phyloP scores from a whole-genome alignment of 2,329 filamentous ascomycete genomes.

The Epichloe elymi region DNA sequence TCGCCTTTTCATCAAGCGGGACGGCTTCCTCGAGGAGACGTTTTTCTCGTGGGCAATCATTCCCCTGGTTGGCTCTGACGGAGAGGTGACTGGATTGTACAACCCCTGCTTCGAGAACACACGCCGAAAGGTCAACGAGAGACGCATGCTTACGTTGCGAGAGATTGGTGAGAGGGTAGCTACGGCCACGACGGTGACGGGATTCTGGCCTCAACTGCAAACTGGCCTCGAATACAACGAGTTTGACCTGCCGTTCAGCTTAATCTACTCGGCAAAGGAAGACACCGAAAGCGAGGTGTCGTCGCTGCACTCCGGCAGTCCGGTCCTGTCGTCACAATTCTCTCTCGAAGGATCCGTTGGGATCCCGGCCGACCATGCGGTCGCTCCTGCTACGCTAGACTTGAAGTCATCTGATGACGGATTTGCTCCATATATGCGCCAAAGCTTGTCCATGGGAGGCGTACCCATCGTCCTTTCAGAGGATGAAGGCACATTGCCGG shows the following conservation, averaged over 20 bases:
- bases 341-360: conserved; percentile 62
- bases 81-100: conserved; percentile 62
- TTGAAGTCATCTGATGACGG: conserved; percentile 56
- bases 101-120: conserved; percentile 78
- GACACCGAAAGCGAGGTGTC: conserved; percentile 59
- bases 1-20: conserved; percentile 56
- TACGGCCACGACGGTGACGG: conserved; percentile 55
- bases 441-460: conserved; percentile 54
- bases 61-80: conserved; percentile 61
- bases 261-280: conserved; percentile 65
- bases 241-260: conserved; percentile 60
- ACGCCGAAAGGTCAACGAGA: conserved; percentile 61
- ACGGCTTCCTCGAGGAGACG: conserved; percentile 61
- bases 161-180: conserved; percentile 67
- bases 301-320: conserved; percentile 56
- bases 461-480: conserved; percentile 54
- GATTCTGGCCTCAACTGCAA: conserved; percentile 61
- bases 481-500: conserved; percentile 53
- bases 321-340: conserved; percentile 48
- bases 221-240: conserved; percentile 61
- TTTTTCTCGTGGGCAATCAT: conserved; percentile 78
- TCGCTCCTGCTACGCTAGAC: conserved; percentile 50
- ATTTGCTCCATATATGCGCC: conserved; percentile 63
- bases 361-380: conserved; percentile 48
- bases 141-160: conserved; percentile 65